Base-by-base conservation (phyloP, 805 yeast species). In the Barnettozyma sp. region DNA sequence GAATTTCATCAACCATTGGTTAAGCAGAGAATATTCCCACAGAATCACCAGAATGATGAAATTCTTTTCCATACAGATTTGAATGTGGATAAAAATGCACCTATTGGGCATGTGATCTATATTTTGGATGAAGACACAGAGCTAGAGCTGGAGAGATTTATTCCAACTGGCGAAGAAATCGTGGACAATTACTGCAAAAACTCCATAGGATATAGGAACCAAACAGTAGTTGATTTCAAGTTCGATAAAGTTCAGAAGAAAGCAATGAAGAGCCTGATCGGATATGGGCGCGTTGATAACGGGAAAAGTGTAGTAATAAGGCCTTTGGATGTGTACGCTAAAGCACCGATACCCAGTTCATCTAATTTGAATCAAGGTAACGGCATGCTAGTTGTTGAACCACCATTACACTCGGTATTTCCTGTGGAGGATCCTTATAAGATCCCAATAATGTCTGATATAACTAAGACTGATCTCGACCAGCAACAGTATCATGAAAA, bases 21-120 rank as follows among this genome's bases (percentile, higher is more conserved):
- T 15, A 36, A 31, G 14, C 28, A 33, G 22, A 28, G 27, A 20
- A 33, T 41, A 6, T 33, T 12, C 4, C 34, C 40, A 1, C 29
- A 31, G 6, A 24, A 27, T 9, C 39, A 40, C 16, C 29, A 14
- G 6, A 41, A 38, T 28, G 35, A 43, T 18, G 49, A 42, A 25
- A 25, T 45, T 8, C 31, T 45, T 4, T 45, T 45, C 23, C 39
- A 40, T 18, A 34, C 18, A 22, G 22, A 26, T 7, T 30, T 43
- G 31, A 18, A 36, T 2, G 45, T 45, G 19, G 40, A 45, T 25
- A n/a, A 31, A 4, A 20, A 22, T 2, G 22, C 29, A 2, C 16
- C 34, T 5, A 17, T 45, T 13, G 49, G 49, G 2, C 22, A 33
- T 4, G 28, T 29, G 17, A 41, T 43, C 16, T 30, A 25, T 19